Conservation (phyloP, 371 early-diverging fungal species). For the Mucor circinelloides region DNA sequence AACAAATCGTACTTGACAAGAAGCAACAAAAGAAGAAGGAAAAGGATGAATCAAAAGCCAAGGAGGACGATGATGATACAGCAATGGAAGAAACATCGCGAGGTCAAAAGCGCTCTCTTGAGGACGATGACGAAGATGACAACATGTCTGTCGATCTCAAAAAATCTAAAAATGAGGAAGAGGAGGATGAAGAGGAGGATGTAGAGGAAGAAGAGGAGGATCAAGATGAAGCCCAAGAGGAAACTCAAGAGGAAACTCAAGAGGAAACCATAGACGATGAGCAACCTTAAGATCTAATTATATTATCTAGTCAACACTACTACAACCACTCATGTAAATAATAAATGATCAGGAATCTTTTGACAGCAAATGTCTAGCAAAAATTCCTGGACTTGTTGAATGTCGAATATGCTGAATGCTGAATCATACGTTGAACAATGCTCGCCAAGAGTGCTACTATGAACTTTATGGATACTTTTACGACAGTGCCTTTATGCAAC, state of each 20-base stretch:
- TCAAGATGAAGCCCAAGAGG: slow-evolving; percentile 19
- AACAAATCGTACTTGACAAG: slow-evolving; percentile 31
- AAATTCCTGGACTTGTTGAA: too few relatives aligned
- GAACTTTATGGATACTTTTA: too few relatives aligned
- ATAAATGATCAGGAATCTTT: neutral
- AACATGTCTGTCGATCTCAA: slow-evolving; percentile 5
- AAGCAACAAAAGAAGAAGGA: slow-evolving; percentile 33
- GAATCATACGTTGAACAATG: too few relatives aligned
- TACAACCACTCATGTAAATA: neutral
- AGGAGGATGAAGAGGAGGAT: slow-evolving; percentile 10
- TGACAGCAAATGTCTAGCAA: neutral
- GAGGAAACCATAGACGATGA: neutral
- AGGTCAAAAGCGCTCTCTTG: slow-evolving; percentile 34
- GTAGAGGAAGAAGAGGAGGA: slow-evolving; percentile 20
- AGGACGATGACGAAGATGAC: slow-evolving; percentile 27
- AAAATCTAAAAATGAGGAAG: neutral
- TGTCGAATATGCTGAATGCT: too few relatives aligned
- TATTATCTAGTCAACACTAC: neutral
- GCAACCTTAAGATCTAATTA: neutral
- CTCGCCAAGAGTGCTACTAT: too few relatives aligned
- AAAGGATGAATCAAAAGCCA: slow-evolving; percentile 23
- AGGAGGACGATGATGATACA: slow-evolving; percentile 11
- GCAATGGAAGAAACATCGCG: slow-evolving; percentile 9
- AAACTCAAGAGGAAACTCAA: slow-evolving; percentile 11
- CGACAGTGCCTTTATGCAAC: too few relatives aligned